phyloP scores from a whole-genome alignment of 495 filamentous ascomycete genomes.

The Penicillium chermesinum region DNA sequence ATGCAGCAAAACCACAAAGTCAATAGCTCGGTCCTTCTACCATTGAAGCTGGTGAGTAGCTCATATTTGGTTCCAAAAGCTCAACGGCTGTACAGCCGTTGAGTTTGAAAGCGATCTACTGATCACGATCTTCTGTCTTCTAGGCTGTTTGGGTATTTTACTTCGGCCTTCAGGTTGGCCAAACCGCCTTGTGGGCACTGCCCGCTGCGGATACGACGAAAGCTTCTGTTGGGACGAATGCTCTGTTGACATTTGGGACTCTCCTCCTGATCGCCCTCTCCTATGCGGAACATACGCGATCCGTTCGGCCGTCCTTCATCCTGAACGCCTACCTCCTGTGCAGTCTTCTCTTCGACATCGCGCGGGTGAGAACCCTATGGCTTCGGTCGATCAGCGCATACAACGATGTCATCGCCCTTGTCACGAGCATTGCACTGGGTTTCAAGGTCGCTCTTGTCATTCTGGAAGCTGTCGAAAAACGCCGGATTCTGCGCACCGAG shows the following conservation, averaged over 20 bases:
- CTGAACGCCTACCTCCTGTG: constrained; percentile 57
- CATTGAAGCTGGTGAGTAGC: constrained; percentile 40
- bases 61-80: background rate
- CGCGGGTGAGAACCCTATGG: constrained; percentile 54
- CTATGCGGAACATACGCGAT: constrained; percentile 51
- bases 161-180: constrained; percentile 38
- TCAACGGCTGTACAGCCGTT: background rate
- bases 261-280: constrained; percentile 45
- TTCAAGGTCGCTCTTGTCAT: constrained; percentile 48
- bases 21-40: constrained; percentile 29
- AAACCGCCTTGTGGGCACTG: constrained; percentile 45
- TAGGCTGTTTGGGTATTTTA: constrained; percentile 41
- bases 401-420: constrained; percentile 32
- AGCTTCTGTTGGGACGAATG: constrained; percentile 45
- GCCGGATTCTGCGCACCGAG: constrained; percentile 37
- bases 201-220: constrained; percentile 27
- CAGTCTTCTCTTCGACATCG: constrained; percentile 54
- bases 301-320: constrained; percentile 53
- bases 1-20: constrained; percentile 44
- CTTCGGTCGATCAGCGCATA: constrained; percentile 33
- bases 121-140: background rate
- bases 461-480: constrained; percentile 53
- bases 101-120: background rate
- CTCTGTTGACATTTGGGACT: constrained; percentile 36
- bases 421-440: constrained; percentile 45